These are phyloP conservation scores for Talaromyces thailandensis DNA, from an alignment of 495 filamentous ascomycete species.

Conservation along the genomic window DNA sequence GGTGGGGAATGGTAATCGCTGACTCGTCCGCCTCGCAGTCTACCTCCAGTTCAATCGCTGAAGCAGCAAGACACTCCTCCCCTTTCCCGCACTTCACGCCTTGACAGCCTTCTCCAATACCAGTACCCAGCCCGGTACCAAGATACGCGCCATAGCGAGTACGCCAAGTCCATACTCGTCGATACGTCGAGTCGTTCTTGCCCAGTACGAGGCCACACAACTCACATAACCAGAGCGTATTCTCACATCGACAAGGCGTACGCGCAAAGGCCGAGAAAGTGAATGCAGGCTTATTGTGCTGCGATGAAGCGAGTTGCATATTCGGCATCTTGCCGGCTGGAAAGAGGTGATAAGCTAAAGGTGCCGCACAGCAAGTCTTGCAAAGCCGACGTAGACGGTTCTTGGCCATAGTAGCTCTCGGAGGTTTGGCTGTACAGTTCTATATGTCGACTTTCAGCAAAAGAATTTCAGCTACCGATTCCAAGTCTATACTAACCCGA, in stretches of 20 bases:
- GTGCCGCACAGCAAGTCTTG: slow-evolving; percentile 56
- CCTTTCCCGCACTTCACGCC: slow-evolving; percentile 77
- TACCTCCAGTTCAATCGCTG: slow-evolving; percentile 68
- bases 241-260: slow-evolving; percentile 60
- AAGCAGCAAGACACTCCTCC: slow-evolving; percentile 55
- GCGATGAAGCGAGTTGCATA: slow-evolving; percentile 1
- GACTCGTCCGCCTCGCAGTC: slow-evolving; percentile 64
- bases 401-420: slow-evolving; percentile 47
- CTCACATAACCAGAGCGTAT: slow-evolving; percentile 69
- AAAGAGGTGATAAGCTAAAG: slow-evolving; percentile 35
- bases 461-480: not conserved
- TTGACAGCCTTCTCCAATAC: slow-evolving; percentile 79
- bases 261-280: slow-evolving; percentile 39
- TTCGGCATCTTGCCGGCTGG: not conserved
- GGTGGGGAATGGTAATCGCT: not conserved
- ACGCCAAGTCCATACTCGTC: slow-evolving; percentile 80
- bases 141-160: slow-evolving; percentile 73
- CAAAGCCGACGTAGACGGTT: slow-evolving; percentile 74
- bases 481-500: slow-evolving; percentile 45
- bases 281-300: slow-evolving; percentile 13
- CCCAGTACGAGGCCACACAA: slow-evolving; percentile 64
- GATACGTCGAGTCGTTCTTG: slow-evolving; percentile 63
- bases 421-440: slow-evolving; percentile 82
- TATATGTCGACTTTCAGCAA: slow-evolving; percentile 18
- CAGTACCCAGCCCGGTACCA: slow-evolving; percentile 66